phyloP scores from a whole-genome alignment of 139 green algal genomes.

The Yamagishiella unicocca region DNA sequence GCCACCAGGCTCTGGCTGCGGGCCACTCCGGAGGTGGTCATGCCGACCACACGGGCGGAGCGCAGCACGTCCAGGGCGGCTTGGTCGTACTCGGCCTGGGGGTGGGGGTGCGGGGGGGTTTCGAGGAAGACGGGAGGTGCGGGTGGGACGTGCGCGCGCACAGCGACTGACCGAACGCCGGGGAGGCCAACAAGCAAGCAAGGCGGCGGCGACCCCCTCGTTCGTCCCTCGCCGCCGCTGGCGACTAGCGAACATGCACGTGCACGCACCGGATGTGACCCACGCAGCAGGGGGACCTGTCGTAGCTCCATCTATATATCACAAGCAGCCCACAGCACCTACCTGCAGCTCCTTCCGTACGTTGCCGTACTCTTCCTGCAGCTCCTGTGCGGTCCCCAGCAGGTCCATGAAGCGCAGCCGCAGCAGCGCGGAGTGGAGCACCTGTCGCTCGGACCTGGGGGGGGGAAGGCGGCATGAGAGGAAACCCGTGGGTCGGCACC shows the following conservation, averaged over 20 bases:
- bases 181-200: no score
- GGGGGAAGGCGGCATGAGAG: neutral
- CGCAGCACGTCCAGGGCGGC: slow-evolving; percentile 52
- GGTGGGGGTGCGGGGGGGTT: neutral
- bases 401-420: slow-evolving; percentile 22
- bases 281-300: no score
- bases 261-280: no score
- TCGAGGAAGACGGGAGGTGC: no score
- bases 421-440: slow-evolving; percentile 36
- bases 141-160: no score
- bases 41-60: slow-evolving; percentile 70
- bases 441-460: slow-evolving; percentile 47
- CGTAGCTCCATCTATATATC: no score
- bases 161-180: no score
- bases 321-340: no score
- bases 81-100: slow-evolving; percentile 53
- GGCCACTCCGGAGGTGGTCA: slow-evolving; percentile 79
- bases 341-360: slow-evolving; percentile 36
- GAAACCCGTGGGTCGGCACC: no score
- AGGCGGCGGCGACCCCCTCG: no score
- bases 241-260: no score
- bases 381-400: neutral
- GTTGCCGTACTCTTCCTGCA: slow-evolving; percentile 16
- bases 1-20: slow-evolving; percentile 64
- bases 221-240: no score